Evolutionary conservation across 1,139 yeast genomes (phyloP), one percentile per base, ranked within the genome.

Genomic region (Yamadazyma oceani): DNA sequence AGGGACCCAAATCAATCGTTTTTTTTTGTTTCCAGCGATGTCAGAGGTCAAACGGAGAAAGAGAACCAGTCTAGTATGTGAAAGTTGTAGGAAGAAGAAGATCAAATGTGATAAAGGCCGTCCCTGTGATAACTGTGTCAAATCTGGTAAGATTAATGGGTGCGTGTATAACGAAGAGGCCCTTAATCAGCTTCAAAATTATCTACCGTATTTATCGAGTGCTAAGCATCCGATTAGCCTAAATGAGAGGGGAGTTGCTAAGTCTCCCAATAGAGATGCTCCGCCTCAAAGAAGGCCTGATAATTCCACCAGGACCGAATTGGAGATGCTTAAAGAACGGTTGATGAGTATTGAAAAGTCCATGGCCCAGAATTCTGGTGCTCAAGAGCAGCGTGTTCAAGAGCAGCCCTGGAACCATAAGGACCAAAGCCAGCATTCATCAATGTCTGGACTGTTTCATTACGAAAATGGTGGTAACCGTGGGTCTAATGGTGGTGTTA

Each of bases 61-160:
- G 42, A 54, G 72, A 44, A 52, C 58, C 11, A 60, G 67, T 35
- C 50, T 64, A 3, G 73, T 67, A 4, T 69, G 75, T 45, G 51
- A 49, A 13, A 58, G 58, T 36, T 69, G 75, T 46, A 60, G 60
- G 44, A 47, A 52, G 31, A 57, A 60, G 43, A 68, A 69, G 46
- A 58, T 67, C 42, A 60, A 54, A 36, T 69, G 75, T 53, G 70
- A 68, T 41, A 56, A 63, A 36, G 55, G 51, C 11, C 46, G 44
- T 25, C 75, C 75, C 0, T 69, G 75, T 46, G 46, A 55, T 3
- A 66, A 60, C 34, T 69, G 75, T 51, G 44, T 55, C 5, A 62
- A 57, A 38, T 45, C 57, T 10, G 53, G 55, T 16, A 44, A 54
- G 11, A 36, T 48, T 4, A 49, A 43, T 22, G 29, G 46, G 14